A percentile compares a stretch with the other conserved stretches of the same genome.
phyloP scores from a whole-genome alignment of 23 red algal species.

The Gracilariopsis chorda region DNA sequence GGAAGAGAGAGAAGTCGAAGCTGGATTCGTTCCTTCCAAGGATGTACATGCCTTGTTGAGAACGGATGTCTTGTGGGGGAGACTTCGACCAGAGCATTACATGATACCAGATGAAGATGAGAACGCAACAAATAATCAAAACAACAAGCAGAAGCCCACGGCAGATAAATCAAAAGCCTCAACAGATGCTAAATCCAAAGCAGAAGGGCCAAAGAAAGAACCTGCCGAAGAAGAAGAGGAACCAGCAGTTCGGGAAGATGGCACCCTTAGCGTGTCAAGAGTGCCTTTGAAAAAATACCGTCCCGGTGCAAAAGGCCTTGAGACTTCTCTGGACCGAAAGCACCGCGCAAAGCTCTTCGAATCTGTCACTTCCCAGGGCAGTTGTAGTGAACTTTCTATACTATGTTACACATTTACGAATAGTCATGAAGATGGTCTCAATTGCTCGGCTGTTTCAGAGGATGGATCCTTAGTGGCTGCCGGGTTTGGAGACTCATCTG shows the following conservation, averaged over 20 bases:
- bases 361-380: background rate
- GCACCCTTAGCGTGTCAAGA: slow-evolving; percentile 33
- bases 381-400: slow-evolving; percentile 45
- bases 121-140: background rate
- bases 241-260: slow-evolving; percentile 50
- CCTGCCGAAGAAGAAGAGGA: slow-evolving; percentile 49
- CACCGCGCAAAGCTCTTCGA: slow-evolving; percentile 28
- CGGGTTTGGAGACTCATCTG: slow-evolving; percentile 85
- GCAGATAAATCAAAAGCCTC: slow-evolving; percentile 18
- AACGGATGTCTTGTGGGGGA: slow-evolving; percentile 72
- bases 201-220: slow-evolving; percentile 2
- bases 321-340: slow-evolving; percentile 60
- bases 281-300: slow-evolving; percentile 47
- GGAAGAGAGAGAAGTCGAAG: background rate
- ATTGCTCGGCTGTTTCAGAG: slow-evolving; percentile 62
- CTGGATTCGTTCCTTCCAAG: slow-evolving; percentile 46
- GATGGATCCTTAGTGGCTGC: slow-evolving; percentile 80
- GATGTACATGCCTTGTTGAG: slow-evolving; percentile 19
- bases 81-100: slow-evolving; percentile 44
- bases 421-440: slow-evolving; percentile 64
- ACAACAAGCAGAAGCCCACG: background rate
- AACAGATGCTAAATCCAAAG: slow-evolving; percentile 20
- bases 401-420: slow-evolving; percentile 93
- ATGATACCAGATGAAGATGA: slow-evolving; percentile 55
- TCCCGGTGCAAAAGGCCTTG: slow-evolving; percentile 58